Evolutionary conservation across 768 basidiomycete genomes (phyloP).

Genomic region (Podaxis sp.): DNA sequence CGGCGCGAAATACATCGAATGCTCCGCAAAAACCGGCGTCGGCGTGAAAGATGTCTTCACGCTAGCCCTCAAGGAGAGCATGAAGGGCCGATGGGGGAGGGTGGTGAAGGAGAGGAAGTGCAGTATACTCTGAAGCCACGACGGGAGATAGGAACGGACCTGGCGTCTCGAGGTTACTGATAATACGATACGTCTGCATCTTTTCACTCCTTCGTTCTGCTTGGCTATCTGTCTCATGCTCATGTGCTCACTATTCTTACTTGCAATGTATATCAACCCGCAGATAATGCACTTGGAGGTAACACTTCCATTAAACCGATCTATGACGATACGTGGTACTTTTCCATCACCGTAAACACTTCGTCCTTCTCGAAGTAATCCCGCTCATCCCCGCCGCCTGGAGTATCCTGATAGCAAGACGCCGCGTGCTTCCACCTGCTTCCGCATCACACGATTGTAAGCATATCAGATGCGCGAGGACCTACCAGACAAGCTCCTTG

Average conservation of each 20-base stretch:
- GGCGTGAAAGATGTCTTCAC: slow-evolving; percentile 93
- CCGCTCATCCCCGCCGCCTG: slow-evolving; percentile 49
- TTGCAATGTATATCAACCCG: slow-evolving; percentile 13
- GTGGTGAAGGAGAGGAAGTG: slow-evolving; percentile 70
- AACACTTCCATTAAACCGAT: not conserved
- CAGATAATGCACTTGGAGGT: slow-evolving; percentile 7
- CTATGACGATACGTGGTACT: slow-evolving; percentile 7
- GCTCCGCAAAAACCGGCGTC: slow-evolving; percentile 87
- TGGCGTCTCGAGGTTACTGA: slow-evolving; percentile 14
- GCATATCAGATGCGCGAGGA: slow-evolving; percentile 11
- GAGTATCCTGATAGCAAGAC: slow-evolving; percentile 63
- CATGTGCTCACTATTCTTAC: slow-evolving; percentile 13
- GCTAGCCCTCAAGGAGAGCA: slow-evolving; percentile 84
- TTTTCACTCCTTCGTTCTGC: slow-evolving; percentile 6
- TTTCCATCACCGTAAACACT: slow-evolving; percentile 27
- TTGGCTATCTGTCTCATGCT: slow-evolving; percentile 12
- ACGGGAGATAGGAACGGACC: not conserved
- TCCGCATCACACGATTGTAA: not conserved
- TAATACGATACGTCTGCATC: slow-evolving; percentile 14
- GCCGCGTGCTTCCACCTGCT: slow-evolving; percentile 84
- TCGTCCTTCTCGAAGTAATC: slow-evolving; percentile 59
- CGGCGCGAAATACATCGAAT: slow-evolving; percentile 91
- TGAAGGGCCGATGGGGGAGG: slow-evolving; percentile 79
- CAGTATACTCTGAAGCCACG: slow-evolving; percentile 49
- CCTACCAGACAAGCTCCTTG: slow-evolving; percentile 75